Percentiles rank a stretch among this genome's conserved stretches.
phyloP scores from a whole-genome alignment of 176 grass and related monocot genomes.

The Aegilops bicornis region DNA sequence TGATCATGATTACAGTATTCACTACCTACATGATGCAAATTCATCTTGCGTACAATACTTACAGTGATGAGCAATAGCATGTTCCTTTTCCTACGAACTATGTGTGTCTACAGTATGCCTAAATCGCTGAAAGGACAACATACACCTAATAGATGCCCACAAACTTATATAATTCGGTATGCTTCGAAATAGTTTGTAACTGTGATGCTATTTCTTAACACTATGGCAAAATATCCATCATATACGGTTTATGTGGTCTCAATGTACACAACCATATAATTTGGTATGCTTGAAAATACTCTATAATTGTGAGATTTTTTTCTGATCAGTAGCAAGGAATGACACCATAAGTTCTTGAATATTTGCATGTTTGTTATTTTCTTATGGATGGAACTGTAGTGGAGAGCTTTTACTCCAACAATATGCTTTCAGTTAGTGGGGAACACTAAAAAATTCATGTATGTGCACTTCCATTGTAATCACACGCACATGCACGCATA shows the following conservation, averaged over 20 bases:
- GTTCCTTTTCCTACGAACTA: background rate
- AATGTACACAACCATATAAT: slow-evolving; percentile 24
- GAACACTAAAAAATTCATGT: background rate
- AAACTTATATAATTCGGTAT: slow-evolving; percentile 22
- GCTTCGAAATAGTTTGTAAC: background rate
- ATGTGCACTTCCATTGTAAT: background rate
- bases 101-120: background rate
- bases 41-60: slow-evolving; percentile 52
- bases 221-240: background rate
- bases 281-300: background rate
- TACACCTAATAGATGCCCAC: background rate
- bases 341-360: background rate
- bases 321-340: background rate
- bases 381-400: background rate
- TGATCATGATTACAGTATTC: slow-evolving; percentile 11
- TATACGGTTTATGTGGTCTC: background rate
- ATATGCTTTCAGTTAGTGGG: background rate
- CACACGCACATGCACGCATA: background rate
- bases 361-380: background rate
- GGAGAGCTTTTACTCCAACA: background rate
- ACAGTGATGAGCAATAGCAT: slow-evolving; percentile 15
- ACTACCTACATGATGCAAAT: slow-evolving; percentile 24
- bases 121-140: background rate
- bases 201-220: slow-evolving; percentile 21
- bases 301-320: slow-evolving; percentile 12